phyloP scores from a whole-genome alignment of 805 yeast genomes.

The Tetrapisispora pingtungensis region DNA sequence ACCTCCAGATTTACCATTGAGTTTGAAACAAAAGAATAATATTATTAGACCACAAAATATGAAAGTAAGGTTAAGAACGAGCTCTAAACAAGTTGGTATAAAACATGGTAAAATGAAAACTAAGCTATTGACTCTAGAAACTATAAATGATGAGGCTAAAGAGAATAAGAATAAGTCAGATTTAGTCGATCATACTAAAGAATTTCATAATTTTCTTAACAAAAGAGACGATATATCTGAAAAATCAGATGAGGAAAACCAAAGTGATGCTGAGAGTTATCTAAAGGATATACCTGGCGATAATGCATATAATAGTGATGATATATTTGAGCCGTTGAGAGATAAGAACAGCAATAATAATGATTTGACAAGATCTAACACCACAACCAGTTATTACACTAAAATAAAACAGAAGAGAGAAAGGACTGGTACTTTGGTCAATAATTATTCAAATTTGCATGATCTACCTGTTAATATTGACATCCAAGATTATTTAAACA shows the following conservation, averaged over 20 bases:
- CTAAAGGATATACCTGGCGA: constrained; percentile 29
- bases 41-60: constrained; percentile 27
- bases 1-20: constrained; percentile 28
- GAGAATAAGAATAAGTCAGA: constrained; percentile 4
- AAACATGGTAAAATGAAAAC: constrained; percentile 30
- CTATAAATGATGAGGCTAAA: constrained; percentile 12
- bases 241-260: constrained; percentile 5
- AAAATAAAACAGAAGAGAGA: constrained; percentile 18
- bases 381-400: constrained; percentile 28
- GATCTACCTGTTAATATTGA: constrained; percentile 16
- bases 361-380: constrained; percentile 18
- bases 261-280: constrained; percentile 17
- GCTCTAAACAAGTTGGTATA: constrained; percentile 29
- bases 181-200: constrained; percentile 25
- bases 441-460: constrained; percentile 11
- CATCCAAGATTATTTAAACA: constrained; percentile 11
- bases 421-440: constrained; percentile 22
- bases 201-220: constrained; percentile 24
- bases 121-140: constrained; percentile 26
- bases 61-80: constrained; percentile 27
- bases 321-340: constrained; percentile 25
- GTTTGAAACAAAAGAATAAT: constrained; percentile 26
- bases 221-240: constrained; percentile 9
- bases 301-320: constrained; percentile 30
- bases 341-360: constrained; percentile 10